Base-by-base conservation (phyloP, 306 rosid genomes). In the Vicia sativa region DNA sequence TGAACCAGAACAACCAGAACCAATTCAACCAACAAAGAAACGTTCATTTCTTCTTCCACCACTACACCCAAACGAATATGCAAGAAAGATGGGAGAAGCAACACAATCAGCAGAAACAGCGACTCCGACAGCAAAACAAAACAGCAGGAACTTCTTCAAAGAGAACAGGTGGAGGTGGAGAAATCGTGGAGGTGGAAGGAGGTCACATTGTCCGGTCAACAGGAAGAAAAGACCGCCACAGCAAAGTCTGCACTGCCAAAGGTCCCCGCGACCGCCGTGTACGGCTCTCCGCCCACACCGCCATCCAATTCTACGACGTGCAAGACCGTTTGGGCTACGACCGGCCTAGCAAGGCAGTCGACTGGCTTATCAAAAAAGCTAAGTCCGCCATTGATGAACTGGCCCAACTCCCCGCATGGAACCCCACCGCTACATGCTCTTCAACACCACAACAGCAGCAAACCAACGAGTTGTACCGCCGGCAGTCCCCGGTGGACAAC, bases 291-390 rank as follows among this genome's bases (percentile, higher is more conserved):
- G 98, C 97, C 0, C 91, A 79, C 70, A 93, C 98, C 2, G 98
- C 98, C 19, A 90, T 93, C 19, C 95, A 93, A 45, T 93, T 93
- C 85, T 93, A 93, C 85, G 98, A 93, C 62, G 97, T 93, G 2
- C 98, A 93, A 67, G 98, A 93, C 84, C 91, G 98, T 2, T 81
- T 93, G 0, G 98, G 98, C 77, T 93, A 82, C 80, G 98, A 93
- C 86, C 85, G 98, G 0, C 98, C 98, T 54, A 93, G 98, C 79
- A 93, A 93, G 66, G 98, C 97, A 38, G 97, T 93, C 25, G 98
- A 93, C 62, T 93, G 98, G 98, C 97, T 93, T 48, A 93, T 93
- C 62, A 90, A 85, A 23, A 93, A 90, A 63, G 98, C 98, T 42
- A 90, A 86, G 7, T 31, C 82, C 10, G 86, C 98, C 80, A 93